Base-by-base conservation (phyloP, 768 basidiomycete species). In the Hypholoma fasciculare region DNA sequence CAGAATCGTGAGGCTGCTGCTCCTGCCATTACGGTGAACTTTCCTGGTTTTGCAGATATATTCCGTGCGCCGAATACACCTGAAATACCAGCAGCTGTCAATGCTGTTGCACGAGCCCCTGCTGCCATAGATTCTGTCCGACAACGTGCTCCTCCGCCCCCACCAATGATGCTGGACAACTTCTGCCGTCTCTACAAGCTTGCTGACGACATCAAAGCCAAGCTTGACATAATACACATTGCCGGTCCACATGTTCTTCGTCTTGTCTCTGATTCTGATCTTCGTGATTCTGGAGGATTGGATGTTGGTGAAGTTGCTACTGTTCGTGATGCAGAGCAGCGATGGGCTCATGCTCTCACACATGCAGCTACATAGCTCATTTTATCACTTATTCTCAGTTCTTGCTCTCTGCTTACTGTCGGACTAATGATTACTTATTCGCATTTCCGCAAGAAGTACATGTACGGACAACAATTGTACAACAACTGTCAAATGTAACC, bases 401-500 rank as follows among this genome's bases (percentile, higher is more conserved):
- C n/a, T n/a, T n/a, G n/a, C n/a, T n/a, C n/a, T n/a, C n/a, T n/a
- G n/a, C n/a, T n/a, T n/a, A n/a, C n/a, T n/a, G n/a, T n/a, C n/a
- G n/a, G n/a, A n/a, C n/a, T n/a, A n/a, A n/a, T n/a, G n/a, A n/a
- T n/a, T n/a, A n/a, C n/a, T n/a, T n/a, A n/a, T n/a, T n/a, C n/a
- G n/a, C n/a, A n/a, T n/a, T n/a, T n/a, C n/a, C n/a, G n/a, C n/a
- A n/a, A n/a, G n/a, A n/a, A n/a, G n/a, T n/a, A n/a, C n/a, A n/a
- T n/a, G n/a, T n/a, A n/a, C n/a, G n/a, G n/a, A n/a, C n/a, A n/a
- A n/a, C n/a, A n/a, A n/a, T n/a, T n/a, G n/a, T n/a, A n/a, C n/a
- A n/a, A n/a, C n/a, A n/a, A n/a, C n/a, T n/a, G n/a, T 61, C 52
- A 54, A 54, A 58, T 50, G 49, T 62, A 62, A 50, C 61, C 57